A percentile compares a stretch with the other conserved stretches of the same genome.
These are phyloP conservation scores for Penicillium maclennaniae DNA, from an alignment of 495 filamentous ascomycete genomes.

Conservation along the genomic window DNA sequence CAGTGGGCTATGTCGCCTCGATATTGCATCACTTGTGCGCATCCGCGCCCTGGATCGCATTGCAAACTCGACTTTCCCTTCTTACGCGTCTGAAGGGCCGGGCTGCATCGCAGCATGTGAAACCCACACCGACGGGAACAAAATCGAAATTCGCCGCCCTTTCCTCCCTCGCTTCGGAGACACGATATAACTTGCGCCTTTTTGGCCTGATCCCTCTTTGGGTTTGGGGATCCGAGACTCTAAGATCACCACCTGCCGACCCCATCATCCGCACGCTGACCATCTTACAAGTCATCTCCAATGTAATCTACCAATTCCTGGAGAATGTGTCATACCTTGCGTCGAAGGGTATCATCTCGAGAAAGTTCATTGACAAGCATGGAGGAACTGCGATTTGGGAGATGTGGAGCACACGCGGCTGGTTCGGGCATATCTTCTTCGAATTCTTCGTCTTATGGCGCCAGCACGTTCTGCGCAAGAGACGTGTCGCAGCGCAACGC, in stretches of 20 bases:
- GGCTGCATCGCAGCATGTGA: conserved; percentile 11
- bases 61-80: conserved; percentile 35
- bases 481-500: conserved; percentile 17
- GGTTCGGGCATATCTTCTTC: conserved; percentile 72
- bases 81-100: conserved; percentile 31
- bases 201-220: conserved; percentile 78
- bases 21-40: conserved; percentile 38
- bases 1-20: conserved; percentile 38
- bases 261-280: conserved; percentile 48
- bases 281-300: conserved; percentile 63
- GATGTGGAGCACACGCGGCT: conserved; percentile 74
- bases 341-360: conserved; percentile 49
- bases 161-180: conserved; percentile 61
- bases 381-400: conserved; percentile 53
- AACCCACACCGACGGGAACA: conserved; percentile 29
- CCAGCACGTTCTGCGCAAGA: conserved; percentile 39
- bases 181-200: conserved; percentile 70
- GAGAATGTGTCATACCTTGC: conserved; percentile 84
- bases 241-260: conserved; percentile 48
- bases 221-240: conserved; percentile 59
- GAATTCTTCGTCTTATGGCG: conserved; percentile 65
- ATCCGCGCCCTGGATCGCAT: conserved; percentile 35
- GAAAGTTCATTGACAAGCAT: conserved; percentile 52
- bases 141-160: conserved; percentile 49
- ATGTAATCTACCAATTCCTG: conserved; percentile 67